These are phyloP conservation scores for Saturnispora mendoncae DNA, from an alignment of 805 yeast genomes.

Conservation along the genomic window DNA sequence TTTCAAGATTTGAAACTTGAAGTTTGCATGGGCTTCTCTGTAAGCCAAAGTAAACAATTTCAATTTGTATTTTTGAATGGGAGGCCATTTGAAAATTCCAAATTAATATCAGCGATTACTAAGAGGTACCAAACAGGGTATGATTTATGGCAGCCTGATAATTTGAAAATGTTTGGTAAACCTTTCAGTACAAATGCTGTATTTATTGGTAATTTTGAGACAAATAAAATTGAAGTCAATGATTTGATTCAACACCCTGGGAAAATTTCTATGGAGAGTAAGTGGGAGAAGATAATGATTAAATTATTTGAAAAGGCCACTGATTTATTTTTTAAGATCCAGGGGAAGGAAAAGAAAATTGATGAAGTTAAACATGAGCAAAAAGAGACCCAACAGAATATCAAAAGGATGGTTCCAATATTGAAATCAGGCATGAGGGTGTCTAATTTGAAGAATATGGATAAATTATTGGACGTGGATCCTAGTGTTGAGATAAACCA, in stretches of 20 bases:
- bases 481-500: neutral
- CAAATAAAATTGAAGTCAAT: slow-evolving; percentile 15
- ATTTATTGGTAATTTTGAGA: slow-evolving; percentile 27
- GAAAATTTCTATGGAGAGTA: slow-evolving; percentile 25
- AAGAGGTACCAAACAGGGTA: slow-evolving; percentile 15
- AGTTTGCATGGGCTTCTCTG: slow-evolving; percentile 33
- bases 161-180: slow-evolving; percentile 20
- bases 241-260: slow-evolving; percentile 36
- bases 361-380: neutral
- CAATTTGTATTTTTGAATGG: slow-evolving; percentile 43
- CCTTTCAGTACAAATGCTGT: slow-evolving; percentile 33
- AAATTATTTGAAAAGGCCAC: slow-evolving; percentile 28
- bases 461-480: neutral
- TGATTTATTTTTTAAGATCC: slow-evolving; percentile 20
- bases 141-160: neutral
- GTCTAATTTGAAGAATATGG: slow-evolving; percentile 3
- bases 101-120: slow-evolving; percentile 19
- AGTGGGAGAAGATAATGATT: slow-evolving; percentile 21
- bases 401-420: neutral
- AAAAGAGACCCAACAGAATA: neutral
- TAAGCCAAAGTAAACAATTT: slow-evolving; percentile 29
- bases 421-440: slow-evolving; percentile 7
- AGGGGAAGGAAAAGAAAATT: neutral
- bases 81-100: slow-evolving; percentile 23
- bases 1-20: slow-evolving; percentile 23